These are phyloP conservation scores for Akebia trifoliata DNA, from an alignment of 164 flowering plant species.

Conservation along the genomic window DNA sequence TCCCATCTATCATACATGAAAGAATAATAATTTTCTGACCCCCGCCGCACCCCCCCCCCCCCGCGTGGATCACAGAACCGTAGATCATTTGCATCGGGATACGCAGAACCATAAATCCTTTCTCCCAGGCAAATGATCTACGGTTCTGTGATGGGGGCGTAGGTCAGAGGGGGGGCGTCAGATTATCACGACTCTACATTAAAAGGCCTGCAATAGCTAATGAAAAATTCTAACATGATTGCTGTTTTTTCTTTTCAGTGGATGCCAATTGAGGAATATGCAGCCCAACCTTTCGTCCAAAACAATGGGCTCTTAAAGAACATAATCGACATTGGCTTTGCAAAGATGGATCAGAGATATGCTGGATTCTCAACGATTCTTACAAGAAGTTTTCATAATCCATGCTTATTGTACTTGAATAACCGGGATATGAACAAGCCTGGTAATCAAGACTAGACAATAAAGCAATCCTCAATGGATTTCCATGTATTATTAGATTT, in stretches of 20 bases:
- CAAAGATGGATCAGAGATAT: conserved; percentile 34
- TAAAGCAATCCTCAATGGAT: neutral
- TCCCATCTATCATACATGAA: too few species aligned
- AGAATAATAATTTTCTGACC: too few species aligned
- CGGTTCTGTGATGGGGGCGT: too few species aligned
- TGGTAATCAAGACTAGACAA: conserved; percentile 1
- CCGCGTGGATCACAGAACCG: too few species aligned
- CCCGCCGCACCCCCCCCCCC: too few species aligned
- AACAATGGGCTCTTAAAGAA: conserved; percentile 30
- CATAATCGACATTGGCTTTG: conserved; percentile 38
- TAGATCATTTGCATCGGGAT: too few species aligned
- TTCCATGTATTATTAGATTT: too few species aligned
- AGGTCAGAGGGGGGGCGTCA: too few species aligned
- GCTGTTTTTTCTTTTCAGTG: conserved; percentile 41
- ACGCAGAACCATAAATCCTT: too few species aligned
- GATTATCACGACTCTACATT: too few species aligned
- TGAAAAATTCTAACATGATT: conserved; percentile 11
- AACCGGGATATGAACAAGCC: conserved; percentile 14
- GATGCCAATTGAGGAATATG: conserved; percentile 72
- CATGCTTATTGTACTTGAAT: conserved; percentile 35
- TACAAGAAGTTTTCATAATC: conserved; percentile 19
- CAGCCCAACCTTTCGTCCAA: conserved; percentile 47
- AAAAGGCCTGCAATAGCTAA: neutral
- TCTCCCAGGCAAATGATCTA: too few species aligned
- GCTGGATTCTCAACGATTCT: conserved; percentile 40